phyloP scores from a whole-genome alignment of 352 stramenopile genomes.

The Globisporangium emineosum region DNA sequence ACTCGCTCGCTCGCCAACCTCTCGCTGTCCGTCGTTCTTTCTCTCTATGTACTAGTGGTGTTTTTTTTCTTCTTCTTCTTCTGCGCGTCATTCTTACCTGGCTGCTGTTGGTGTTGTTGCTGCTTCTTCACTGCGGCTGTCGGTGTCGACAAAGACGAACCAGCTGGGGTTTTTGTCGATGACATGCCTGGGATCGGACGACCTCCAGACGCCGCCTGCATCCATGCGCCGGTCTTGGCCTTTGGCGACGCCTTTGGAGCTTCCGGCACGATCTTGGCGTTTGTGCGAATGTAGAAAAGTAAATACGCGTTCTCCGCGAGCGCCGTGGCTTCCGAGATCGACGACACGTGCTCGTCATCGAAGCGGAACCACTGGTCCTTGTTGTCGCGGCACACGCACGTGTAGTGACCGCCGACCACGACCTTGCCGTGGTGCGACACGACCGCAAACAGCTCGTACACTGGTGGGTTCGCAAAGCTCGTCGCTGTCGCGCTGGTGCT shows the following conservation, averaged over 20 bases:
- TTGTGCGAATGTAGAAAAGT: conserved; percentile 78
- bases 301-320: conserved; percentile 76
- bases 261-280: conserved; percentile 15
- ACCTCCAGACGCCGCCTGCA: not conserved
- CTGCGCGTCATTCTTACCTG: not conserved
- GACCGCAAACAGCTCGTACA: conserved; percentile 83
- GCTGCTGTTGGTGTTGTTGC: not conserved
- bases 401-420: conserved; percentile 82
- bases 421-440: conserved; percentile 81
- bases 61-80: conserved; percentile 10
- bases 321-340: conserved; percentile 65
- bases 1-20: not conserved
- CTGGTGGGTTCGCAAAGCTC: conserved; percentile 38
- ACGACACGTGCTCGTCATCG: conserved; percentile 78
- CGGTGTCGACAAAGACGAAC: conserved; percentile 3
- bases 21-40: not conserved
- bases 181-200: conserved; percentile 9
- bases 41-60: conserved; percentile 7
- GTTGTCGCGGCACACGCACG: conserved; percentile 79
- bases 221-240: conserved; percentile 4
- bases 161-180: not conserved
- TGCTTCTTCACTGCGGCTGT: not conserved
- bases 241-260: not conserved
- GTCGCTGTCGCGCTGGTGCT: conserved; percentile 18
- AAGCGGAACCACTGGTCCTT: conserved; percentile 88